These are phyloP conservation scores for Boletus fagicola DNA, from an alignment of 768 basidiomycete genomes.

Conservation along the genomic window DNA sequence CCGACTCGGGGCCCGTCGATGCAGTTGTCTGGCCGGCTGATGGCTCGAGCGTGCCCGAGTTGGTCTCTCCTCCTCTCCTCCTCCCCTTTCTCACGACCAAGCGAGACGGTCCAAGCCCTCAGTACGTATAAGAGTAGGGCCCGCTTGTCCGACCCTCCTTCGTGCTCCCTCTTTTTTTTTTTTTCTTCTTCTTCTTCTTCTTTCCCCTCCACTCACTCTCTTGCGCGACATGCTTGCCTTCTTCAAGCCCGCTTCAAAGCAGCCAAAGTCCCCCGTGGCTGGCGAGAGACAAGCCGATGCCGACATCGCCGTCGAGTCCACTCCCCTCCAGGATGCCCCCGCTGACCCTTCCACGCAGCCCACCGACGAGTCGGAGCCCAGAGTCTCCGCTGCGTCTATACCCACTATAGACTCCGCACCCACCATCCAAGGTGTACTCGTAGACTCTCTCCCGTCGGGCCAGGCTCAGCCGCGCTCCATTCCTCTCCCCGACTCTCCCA, in stretches of 20 bases:
- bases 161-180: background rate
- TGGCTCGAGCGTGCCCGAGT: background rate
- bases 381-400: slow-evolving; percentile 21
- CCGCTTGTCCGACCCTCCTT: slow-evolving; percentile 10
- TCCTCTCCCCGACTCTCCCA: slow-evolving; percentile 22
- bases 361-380: slow-evolving; percentile 3
- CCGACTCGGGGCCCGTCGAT: background rate
- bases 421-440: slow-evolving; percentile 21
- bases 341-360: background rate
- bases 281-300: background rate
- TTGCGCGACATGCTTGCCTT: slow-evolving; percentile 23
- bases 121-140: slow-evolving; percentile 29
- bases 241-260: slow-evolving; percentile 21
- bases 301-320: slow-evolving; percentile 4
- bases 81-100: slow-evolving; percentile 31
- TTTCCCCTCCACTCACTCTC: background rate
- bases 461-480: slow-evolving; percentile 3
- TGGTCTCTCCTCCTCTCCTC: background rate
- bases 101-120: slow-evolving; percentile 7
- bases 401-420: slow-evolving; percentile 25
- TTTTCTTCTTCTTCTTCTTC: background rate
- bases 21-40: background rate
- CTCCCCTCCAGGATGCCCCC: background rate
- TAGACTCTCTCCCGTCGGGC: background rate
- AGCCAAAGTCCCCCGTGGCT: background rate